phyloP scores from a whole-genome alignment of 2,329 filamentous ascomycete genomes.

The Zopfia rhizophila region DNA sequence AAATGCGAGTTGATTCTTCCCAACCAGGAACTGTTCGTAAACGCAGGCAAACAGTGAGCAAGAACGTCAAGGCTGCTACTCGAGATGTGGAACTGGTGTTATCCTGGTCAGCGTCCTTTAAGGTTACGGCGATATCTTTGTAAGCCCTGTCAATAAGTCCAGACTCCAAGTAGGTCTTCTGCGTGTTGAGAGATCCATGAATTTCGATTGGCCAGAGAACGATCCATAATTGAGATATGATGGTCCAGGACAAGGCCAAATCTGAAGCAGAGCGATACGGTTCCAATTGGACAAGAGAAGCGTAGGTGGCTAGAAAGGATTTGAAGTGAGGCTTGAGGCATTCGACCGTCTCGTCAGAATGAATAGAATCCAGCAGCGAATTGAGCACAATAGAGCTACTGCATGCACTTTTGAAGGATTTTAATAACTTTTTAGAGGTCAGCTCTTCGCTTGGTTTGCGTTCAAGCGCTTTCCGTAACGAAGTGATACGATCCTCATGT shows the following conservation, averaged over 20 bases:
- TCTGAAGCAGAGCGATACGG: conserved; percentile 27
- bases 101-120: conserved; percentile 16
- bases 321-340: conserved; percentile 33
- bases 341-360: conserved; percentile 35
- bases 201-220: conserved; percentile 45
- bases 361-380: conserved; percentile 37
- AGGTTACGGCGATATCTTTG: conserved; percentile 29
- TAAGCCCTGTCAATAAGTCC: conserved; percentile 36
- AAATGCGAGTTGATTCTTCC: conserved; percentile 28
- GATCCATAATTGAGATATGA: conserved; percentile 37
- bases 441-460: not conserved
- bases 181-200: conserved; percentile 35
- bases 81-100: conserved; percentile 28
- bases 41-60: conserved; percentile 37
- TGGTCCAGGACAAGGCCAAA: conserved; percentile 38
- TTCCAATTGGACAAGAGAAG: conserved; percentile 32
- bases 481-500: conserved; percentile 34
- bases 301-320: conserved; percentile 33
- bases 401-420: conserved; percentile 30
- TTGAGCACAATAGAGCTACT: conserved; percentile 43
- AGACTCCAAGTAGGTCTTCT: conserved; percentile 35
- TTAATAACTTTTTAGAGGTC: not conserved
- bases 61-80: conserved; percentile 39
- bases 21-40: conserved; percentile 36
- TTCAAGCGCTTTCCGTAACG: no score